Base-by-base conservation (phyloP, 495 filamentous ascomycete genomes). In the Trichoderma gamsii region DNA sequence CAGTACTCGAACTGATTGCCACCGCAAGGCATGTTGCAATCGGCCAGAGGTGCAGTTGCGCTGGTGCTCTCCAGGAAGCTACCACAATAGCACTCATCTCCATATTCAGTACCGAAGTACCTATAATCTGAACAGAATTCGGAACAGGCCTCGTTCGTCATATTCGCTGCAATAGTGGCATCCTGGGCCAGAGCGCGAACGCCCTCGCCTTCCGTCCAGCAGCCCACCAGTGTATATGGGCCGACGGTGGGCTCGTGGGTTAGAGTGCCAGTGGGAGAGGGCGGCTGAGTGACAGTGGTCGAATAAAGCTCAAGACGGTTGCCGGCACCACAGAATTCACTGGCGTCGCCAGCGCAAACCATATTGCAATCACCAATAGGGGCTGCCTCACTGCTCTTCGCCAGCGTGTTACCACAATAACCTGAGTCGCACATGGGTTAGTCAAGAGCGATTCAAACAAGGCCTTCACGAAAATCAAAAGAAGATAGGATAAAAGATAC, bases 361-460 rank as follows among this genome's bases (percentile, higher is more conserved):
- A 83, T 80, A 69, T 76, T 81, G 71, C 82, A 86, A 25, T 86
- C 82, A n/a, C 67, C 68, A 15, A 77, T 67, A 32, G 71, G 69
- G 41, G 81, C 77, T 21, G 78, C 70, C 32, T 69, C 71, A 75
- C 79, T 84, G 68, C 71, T 75, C 21, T 77, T 41, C 16, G 77
- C 64, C 9, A 84, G 74, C 41, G 72, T 72, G 72, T 85, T 80
- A 32, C 82, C 83, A 71, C 83, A 86, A 66, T 80, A 86, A 72
- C 78, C 75, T 73, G 59, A 43, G 63, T 41, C 15, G 44, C 46
- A 46, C 0, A 46, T 46, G 15, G 41, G 65, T 73, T 35, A 69
- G 71, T 9, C 49, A 11, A 51, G 49, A 41, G n/a, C 18, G 46
- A 18, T 49, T 49, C 44, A n/a, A n/a, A 16, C 11, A 56, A n/a